Conservation (phyloP, 2,329 filamentous ascomycete species). For the Colletotrichum phormii region DNA sequence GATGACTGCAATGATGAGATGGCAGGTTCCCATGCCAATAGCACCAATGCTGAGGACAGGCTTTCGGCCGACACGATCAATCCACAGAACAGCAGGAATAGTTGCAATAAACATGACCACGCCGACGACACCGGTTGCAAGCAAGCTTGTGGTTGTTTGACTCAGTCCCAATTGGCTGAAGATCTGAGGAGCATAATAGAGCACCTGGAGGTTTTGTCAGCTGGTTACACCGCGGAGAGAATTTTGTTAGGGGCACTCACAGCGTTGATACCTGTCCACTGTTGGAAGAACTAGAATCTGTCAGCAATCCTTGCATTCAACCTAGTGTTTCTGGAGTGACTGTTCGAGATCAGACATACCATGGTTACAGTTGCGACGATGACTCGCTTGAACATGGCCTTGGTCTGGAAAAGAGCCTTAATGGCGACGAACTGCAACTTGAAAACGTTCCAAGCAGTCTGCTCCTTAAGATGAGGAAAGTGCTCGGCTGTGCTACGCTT, state of each 20-base stretch:
- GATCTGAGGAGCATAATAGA: conserved; percentile 79
- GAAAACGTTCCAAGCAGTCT: conserved; percentile 71
- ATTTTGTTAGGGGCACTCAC: conserved; percentile 46
- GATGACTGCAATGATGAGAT: conserved; percentile 78
- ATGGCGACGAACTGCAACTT: conserved; percentile 78
- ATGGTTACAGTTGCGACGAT: conserved; percentile 72
- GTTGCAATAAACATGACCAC: conserved; percentile 76
- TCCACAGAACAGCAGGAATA: conserved; percentile 73
- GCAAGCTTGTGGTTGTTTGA: conserved; percentile 62
- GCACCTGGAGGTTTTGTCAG: conserved; percentile 36
- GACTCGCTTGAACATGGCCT: conserved; percentile 75
- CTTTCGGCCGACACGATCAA: conserved; percentile 73
- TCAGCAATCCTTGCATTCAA: conserved; percentile 54
- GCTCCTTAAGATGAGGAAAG: conserved; percentile 73
- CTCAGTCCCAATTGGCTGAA: conserved; percentile 74
- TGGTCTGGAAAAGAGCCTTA: conserved; percentile 71
- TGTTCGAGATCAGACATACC: conserved; percentile 50
- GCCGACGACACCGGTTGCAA: conserved; percentile 78
- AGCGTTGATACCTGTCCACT: conserved; percentile 62
- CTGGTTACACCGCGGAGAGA: not conserved
- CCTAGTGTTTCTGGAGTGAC: not conserved
- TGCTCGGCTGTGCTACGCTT: conserved; percentile 75
- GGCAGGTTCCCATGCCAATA: conserved; percentile 75
- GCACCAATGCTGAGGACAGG: conserved; percentile 73
- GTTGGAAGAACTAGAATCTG: conserved; percentile 31